These are phyloP conservation scores for Ogataea henricii DNA, from an alignment of 805 yeast species.

Conservation along the genomic window DNA sequence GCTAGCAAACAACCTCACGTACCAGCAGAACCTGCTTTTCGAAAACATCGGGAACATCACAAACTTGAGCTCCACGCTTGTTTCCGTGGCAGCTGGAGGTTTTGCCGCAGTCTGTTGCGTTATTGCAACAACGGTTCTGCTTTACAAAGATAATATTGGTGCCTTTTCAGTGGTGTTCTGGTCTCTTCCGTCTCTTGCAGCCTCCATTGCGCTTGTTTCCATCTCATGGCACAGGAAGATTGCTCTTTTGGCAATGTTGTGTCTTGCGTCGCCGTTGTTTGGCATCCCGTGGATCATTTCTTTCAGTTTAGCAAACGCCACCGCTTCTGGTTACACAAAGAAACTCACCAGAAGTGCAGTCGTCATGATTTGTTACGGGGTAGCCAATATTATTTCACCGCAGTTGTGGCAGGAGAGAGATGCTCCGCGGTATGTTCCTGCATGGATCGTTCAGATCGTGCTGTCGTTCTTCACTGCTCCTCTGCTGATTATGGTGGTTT, in stretches of 20 bases:
- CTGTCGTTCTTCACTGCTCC: constrained; percentile 51
- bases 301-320: constrained; percentile 29
- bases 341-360: constrained; percentile 50
- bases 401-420: constrained; percentile 53
- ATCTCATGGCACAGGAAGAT: constrained; percentile 46
- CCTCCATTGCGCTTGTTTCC: constrained; percentile 46
- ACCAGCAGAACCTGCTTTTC: constrained; percentile 46
- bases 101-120: constrained; percentile 44
- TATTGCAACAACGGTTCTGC: constrained; percentile 33
- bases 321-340: constrained; percentile 53
- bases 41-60: constrained; percentile 40
- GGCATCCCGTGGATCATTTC: constrained; percentile 33
- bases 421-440: constrained; percentile 49
- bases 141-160: constrained; percentile 36
- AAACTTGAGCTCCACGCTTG: constrained; percentile 49
- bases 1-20: constrained; percentile 24
- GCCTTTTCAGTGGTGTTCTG: constrained; percentile 6
- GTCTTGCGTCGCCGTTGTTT: constrained; percentile 45
- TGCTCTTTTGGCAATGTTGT: constrained; percentile 48
- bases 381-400: constrained; percentile 56
- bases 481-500: constrained; percentile 41
- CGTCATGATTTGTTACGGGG: constrained; percentile 48
- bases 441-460: constrained; percentile 60
- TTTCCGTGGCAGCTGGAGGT: constrained; percentile 55
- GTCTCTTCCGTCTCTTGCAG: constrained; percentile 39